These are phyloP conservation scores for Trametes cingulata DNA, from an alignment of 768 basidiomycete genomes.

Conservation along the genomic window DNA sequence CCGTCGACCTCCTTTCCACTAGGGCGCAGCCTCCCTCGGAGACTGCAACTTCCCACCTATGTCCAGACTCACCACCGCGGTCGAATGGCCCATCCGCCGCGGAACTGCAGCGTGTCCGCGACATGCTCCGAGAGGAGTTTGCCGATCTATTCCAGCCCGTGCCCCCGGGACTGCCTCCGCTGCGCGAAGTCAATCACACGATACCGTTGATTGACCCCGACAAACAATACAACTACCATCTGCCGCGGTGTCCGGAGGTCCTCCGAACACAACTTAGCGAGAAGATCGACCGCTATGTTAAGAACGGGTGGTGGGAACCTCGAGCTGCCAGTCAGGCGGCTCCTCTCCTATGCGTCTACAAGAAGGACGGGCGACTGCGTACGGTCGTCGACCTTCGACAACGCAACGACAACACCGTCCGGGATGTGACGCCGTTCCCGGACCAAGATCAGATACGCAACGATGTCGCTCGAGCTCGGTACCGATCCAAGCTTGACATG, in stretches of 20 bases:
- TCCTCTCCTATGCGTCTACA: constrained; percentile 36
- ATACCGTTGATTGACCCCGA: constrained; percentile 41
- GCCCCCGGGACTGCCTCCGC: constrained; percentile 34
- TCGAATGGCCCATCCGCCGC: no score
- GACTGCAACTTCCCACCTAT: no score
- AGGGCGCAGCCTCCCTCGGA: no score
- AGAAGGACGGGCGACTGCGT: constrained; percentile 36
- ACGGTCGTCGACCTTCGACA: constrained; percentile 39
- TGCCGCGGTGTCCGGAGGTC: constrained; percentile 36
- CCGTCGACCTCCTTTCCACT: no score
- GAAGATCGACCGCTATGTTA: constrained; percentile 36
- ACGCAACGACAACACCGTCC: constrained; percentile 42
- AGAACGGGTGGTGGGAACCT: constrained; percentile 38
- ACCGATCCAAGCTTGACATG: constrained; percentile 43
- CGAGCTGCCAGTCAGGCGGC: constrained; percentile 24
- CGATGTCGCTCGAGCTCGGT: constrained; percentile 36
- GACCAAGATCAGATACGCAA: constrained; percentile 41
- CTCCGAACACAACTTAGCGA: constrained; percentile 28
- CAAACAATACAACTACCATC: constrained; percentile 32
- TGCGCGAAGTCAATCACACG: constrained; percentile 41
- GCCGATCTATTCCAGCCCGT: constrained; percentile 22
- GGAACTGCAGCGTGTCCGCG: no score
- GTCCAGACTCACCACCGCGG: no score
- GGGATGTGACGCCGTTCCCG: constrained; percentile 43
- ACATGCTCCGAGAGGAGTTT: constrained; percentile 31